These are phyloP conservation scores for Boletus subcaerulescens DNA, from an alignment of 768 basidiomycete species.

Conservation along the genomic window DNA sequence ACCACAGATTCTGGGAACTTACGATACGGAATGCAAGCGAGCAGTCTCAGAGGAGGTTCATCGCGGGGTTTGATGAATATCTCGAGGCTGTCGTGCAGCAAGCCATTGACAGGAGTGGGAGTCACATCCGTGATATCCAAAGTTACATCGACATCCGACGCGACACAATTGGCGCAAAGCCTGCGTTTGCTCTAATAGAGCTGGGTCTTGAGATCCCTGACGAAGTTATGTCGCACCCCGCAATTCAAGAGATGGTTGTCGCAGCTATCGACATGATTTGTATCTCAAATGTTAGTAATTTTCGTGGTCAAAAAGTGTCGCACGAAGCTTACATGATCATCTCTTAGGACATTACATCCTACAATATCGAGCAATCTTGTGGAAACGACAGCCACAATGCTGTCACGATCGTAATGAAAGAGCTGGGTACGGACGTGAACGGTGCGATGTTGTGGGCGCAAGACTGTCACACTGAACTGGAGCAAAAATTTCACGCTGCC, in stretches of 20 bases:
- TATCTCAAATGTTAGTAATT: too few species aligned
- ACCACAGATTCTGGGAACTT: background rate
- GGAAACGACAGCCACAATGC: background rate
- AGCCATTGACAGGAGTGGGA: background rate
- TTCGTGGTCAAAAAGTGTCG: too few species aligned
- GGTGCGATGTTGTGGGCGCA: background rate
- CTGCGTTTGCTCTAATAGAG: background rate
- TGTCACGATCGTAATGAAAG: background rate
- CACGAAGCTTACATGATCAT: background rate
- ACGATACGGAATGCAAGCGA: background rate
- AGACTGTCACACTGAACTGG: background rate
- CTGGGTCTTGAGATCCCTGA: too few species aligned
- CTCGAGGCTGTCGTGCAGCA: background rate
- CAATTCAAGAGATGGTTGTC: too few species aligned
- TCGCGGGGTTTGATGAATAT: background rate
- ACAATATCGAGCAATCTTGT: background rate
- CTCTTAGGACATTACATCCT: too few species aligned
- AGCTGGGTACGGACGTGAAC: background rate
- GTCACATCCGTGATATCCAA: background rate
- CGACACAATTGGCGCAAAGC: background rate
- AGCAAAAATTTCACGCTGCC: background rate
- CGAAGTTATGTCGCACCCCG: too few species aligned
- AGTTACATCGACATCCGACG: background rate
- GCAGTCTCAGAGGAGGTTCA: background rate
- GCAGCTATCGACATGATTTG: too few species aligned